Conservation (phyloP, 805 yeast species). For the Teunomyces cretensis region DNA sequence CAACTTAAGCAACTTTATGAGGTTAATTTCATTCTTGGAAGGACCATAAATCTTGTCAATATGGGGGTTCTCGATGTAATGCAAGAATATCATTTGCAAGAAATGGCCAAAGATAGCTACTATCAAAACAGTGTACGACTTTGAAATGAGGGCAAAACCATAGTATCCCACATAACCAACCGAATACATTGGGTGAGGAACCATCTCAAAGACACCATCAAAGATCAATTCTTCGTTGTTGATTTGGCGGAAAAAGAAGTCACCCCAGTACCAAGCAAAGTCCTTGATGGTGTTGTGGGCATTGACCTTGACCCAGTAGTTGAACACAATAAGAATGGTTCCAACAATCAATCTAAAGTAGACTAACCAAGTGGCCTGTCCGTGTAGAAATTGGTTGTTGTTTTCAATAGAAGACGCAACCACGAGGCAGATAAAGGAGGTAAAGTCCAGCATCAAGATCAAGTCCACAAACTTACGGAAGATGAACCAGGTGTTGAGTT, state of each 20-base stretch:
- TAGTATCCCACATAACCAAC: slow-evolving; percentile 87
- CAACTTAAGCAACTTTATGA: slow-evolving; percentile 41
- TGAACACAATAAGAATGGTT: slow-evolving; percentile 61
- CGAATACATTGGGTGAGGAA: slow-evolving; percentile 92
- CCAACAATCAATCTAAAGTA: slow-evolving; percentile 59
- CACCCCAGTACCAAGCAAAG: slow-evolving; percentile 96
- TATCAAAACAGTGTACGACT: slow-evolving; percentile 66
- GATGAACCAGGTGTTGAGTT: slow-evolving; percentile 79
- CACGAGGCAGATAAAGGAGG: slow-evolving; percentile 68
- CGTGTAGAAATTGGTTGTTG: slow-evolving; percentile 34
- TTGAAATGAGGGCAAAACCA: slow-evolving; percentile 76
- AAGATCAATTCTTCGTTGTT: slow-evolving; percentile 66
- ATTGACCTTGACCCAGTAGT: slow-evolving; percentile 81
- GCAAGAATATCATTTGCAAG: slow-evolving; percentile 71
- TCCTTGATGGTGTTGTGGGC: slow-evolving; percentile 88
- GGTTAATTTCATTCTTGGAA: slow-evolving; percentile 36
- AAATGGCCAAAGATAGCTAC: slow-evolving; percentile 76
- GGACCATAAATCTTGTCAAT: slow-evolving; percentile 76
- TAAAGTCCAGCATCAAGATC: slow-evolving; percentile 81
- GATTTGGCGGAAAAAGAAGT: slow-evolving; percentile 75
- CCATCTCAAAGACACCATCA: slow-evolving; percentile 86
- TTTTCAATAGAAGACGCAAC: slow-evolving; percentile 43
- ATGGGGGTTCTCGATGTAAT: slow-evolving; percentile 80
- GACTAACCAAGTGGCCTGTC: slow-evolving; percentile 45
- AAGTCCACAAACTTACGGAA: slow-evolving; percentile 79